A percentile compares a stretch with the other conserved stretches of the same genome.
Conservation (phyloP, 441 rosid genomes). For the Bocquillonia castaneifolia region DNA sequence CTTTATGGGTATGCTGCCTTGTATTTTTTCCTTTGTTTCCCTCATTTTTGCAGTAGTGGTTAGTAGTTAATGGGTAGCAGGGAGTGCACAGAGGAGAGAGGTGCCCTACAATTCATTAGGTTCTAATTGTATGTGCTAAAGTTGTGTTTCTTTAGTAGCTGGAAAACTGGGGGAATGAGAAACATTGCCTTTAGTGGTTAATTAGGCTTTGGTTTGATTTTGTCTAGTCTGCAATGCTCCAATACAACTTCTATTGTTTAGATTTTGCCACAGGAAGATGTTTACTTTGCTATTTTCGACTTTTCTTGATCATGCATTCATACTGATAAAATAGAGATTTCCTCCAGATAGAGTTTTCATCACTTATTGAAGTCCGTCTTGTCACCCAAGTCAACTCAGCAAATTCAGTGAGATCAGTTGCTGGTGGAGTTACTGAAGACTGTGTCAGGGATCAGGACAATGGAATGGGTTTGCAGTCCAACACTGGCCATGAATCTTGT, state of each 20-base stretch:
- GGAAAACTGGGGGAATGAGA: neutral
- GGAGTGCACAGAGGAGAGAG: neutral
- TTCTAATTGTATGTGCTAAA: neutral
- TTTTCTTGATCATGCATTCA: no score
- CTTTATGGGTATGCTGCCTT: constrained; percentile 51
- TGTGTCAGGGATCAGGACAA: constrained; percentile 30
- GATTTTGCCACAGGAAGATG: neutral
- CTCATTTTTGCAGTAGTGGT: neutral
- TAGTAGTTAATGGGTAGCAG: neutral
- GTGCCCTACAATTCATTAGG: neutral
- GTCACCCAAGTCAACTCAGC: constrained; percentile 38
- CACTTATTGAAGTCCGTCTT: constrained; percentile 65
- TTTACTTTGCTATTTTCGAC: neutral
- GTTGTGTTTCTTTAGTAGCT: neutral
- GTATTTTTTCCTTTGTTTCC: neutral
- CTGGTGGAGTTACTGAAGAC: constrained; percentile 23
- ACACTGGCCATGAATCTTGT: constrained; percentile 24
- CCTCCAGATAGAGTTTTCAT: constrained; percentile 67
- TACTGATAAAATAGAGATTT: no score
- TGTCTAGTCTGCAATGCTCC: neutral
- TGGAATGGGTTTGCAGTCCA: constrained; percentile 16
- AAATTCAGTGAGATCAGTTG: constrained; percentile 26
- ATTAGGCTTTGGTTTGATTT: neutral
- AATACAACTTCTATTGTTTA: neutral
- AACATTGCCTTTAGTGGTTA: neutral